Percentiles rank a stretch among this genome's conserved stretches.
phyloP scores from a whole-genome alignment of 2,329 filamentous ascomycete species.

The Knufia fluminis region DNA sequence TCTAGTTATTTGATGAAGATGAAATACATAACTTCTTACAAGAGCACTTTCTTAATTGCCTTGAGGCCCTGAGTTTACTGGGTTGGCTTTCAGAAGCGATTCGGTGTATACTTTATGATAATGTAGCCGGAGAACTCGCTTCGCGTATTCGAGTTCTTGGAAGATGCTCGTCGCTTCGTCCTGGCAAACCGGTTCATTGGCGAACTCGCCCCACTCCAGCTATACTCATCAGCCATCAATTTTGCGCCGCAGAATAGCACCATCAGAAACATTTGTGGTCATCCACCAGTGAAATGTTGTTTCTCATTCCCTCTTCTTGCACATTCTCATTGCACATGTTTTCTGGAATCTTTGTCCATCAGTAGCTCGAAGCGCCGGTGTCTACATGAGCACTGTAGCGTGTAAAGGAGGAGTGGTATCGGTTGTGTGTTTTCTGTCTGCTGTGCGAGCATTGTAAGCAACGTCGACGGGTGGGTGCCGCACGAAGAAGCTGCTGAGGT shows the following conservation, averaged over 20 bases:
- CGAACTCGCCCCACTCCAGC: conserved; percentile 28
- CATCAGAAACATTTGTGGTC: conserved; percentile 22
- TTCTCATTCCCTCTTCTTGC: too few relatives aligned
- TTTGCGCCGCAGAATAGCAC: conserved; percentile 26
- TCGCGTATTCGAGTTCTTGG: conserved; percentile 21
- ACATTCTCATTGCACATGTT: too few relatives aligned
- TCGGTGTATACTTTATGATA: conserved; percentile 10
- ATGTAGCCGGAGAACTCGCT: conserved; percentile 8
- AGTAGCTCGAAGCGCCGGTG: too few relatives aligned
- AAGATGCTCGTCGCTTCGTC: conserved; percentile 28
- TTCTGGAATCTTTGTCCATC: too few relatives aligned
- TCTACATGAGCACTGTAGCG: too few relatives aligned
- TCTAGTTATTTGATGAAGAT: too few relatives aligned
- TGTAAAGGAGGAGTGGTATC: too few relatives aligned
- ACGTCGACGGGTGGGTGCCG: too few relatives aligned
- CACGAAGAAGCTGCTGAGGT: too few relatives aligned
- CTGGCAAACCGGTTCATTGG: conserved; percentile 25
- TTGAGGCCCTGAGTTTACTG: conserved; percentile 24
- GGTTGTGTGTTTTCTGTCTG: too few relatives aligned
- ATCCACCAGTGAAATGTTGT: too few relatives aligned
- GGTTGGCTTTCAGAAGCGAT: conserved; percentile 16
- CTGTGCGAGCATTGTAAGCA: too few relatives aligned
- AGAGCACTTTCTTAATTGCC: conserved; percentile 23
- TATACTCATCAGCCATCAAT: conserved; percentile 28
- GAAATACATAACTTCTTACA: conserved; percentile 16